Evolutionary conservation across 2,329 filamentous ascomycete genomes (phyloP).

Genomic region (Penicillium sp.): DNA sequence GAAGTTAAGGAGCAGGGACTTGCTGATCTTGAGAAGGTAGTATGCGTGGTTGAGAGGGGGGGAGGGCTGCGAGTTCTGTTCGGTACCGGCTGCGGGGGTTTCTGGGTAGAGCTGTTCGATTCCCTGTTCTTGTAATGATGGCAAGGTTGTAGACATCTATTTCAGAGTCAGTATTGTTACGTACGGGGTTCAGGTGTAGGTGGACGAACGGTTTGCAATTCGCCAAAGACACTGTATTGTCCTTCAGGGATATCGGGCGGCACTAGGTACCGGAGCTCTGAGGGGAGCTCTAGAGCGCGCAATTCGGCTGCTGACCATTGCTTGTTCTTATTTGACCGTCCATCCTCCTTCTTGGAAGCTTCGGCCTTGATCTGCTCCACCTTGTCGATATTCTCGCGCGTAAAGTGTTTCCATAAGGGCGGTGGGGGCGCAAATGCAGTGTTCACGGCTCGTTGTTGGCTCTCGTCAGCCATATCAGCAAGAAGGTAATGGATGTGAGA

Average conservation of each 20-base stretch:
- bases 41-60: constrained; percentile 52
- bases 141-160: constrained; percentile 58
- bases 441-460: constrained; percentile 47
- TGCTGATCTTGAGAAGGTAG: constrained; percentile 73
- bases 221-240: constrained; percentile 73
- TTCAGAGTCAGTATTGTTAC: constrained; percentile 6
- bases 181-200: neutral
- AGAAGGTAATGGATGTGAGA: neutral
- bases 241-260: constrained; percentile 73
- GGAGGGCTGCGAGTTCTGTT: constrained; percentile 38
- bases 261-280: constrained; percentile 72
- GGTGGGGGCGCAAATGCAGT: constrained; percentile 83
- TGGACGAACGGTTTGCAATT: constrained; percentile 56
- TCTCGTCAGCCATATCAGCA: constrained; percentile 58
- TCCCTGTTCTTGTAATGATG: constrained; percentile 66
- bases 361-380: constrained; percentile 52
- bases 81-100: constrained; percentile 52
- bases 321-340: constrained; percentile 29
- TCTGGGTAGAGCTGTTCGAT: constrained; percentile 68
- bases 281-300: constrained; percentile 54
- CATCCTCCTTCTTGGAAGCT: constrained; percentile 28
- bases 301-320: constrained; percentile 36
- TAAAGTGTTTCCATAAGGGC: constrained; percentile 87
- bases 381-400: constrained; percentile 66
- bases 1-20: constrained; percentile 84